Base-by-base conservation (phyloP, 257 asterid species). In the Haberlea rhodopensis region DNA sequence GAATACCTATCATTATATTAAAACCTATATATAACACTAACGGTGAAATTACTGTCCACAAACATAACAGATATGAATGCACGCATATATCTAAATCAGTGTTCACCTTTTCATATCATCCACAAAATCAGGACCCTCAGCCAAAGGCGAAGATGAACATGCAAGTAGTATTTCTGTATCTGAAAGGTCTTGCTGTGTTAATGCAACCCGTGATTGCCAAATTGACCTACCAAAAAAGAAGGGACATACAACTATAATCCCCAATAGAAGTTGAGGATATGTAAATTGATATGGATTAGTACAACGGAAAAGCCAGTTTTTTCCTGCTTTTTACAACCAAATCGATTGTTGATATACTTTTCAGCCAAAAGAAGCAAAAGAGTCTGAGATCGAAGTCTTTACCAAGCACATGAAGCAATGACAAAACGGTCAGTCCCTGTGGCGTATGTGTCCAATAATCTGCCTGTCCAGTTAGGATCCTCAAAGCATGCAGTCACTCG, bases 71-170 rank as follows among this genome's bases (percentile, higher is more conserved):
- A 40, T 40, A 40, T 40, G 48, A 18, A 40, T 40, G 48, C 18
- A 48, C 0, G 9, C 28, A 46, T 5, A 4, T 15, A 18, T 20
- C 22, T 31, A 45, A 57, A 43, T 5, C 27, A 11, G 32, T 26
- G 21, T 16, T 52, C 72, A 92, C 97, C 99, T 87, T 84, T 83
- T 84, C 45, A 71, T 75, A 57, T 76, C 80, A 43, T 83, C 86
- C 45, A 92, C 90, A 56, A 92, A 92, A 71, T 84, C 90, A 46
- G 94, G 90, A 68, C 68, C 79, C 81, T 89, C 99, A 2, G 88
- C 96, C 49, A 75, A 80, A 66, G 99, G 99, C 31, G 99, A 92
- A 66, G 99, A 72, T 26, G 99, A 92, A 79, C 99, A 89, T 13
- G 71, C 70, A 26, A 51, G 85, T 25, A 92, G 90, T 70, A 89